phyloP scores from a whole-genome alignment of 169 alveolate genomes.

The Plasmodium relictum region DNA sequence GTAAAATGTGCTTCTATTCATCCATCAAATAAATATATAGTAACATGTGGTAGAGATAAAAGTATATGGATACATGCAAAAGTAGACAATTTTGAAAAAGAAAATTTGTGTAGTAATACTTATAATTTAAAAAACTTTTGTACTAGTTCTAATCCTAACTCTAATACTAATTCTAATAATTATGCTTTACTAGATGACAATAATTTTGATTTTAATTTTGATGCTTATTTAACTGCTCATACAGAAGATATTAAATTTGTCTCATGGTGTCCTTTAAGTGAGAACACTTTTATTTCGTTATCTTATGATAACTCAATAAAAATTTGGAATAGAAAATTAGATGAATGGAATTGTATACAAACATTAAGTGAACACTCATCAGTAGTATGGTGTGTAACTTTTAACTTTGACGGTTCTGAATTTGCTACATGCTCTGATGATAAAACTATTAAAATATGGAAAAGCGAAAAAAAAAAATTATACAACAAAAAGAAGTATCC shows the following conservation, averaged over 20 bases:
- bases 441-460: constrained; percentile 50
- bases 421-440: constrained; percentile 85
- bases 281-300: constrained; percentile 77
- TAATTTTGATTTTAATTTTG: constrained; percentile 42
- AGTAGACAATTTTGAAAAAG: background rate
- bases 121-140: background rate
- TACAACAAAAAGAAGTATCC: constrained; percentile 50
- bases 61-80: constrained; percentile 84
- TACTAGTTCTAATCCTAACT: background rate
- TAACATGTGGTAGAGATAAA: constrained; percentile 87
- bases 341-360: constrained; percentile 86
- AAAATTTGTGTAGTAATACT: background rate
- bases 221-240: constrained; percentile 62
- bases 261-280: constrained; percentile 74
- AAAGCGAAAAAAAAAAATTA: constrained; percentile 25
- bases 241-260: constrained; percentile 65
- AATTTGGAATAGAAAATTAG: constrained; percentile 34
- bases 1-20: constrained; percentile 85
- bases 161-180: background rate
- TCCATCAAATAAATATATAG: constrained; percentile 80
- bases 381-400: constrained; percentile 85
- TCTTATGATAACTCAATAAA: constrained; percentile 70
- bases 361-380: constrained; percentile 80
- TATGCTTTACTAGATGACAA: background rate
- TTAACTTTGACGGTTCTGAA: constrained; percentile 80